Conservation (phyloP, 176 grass and related monocot genomes). For the Zoysia pacifica region DNA sequence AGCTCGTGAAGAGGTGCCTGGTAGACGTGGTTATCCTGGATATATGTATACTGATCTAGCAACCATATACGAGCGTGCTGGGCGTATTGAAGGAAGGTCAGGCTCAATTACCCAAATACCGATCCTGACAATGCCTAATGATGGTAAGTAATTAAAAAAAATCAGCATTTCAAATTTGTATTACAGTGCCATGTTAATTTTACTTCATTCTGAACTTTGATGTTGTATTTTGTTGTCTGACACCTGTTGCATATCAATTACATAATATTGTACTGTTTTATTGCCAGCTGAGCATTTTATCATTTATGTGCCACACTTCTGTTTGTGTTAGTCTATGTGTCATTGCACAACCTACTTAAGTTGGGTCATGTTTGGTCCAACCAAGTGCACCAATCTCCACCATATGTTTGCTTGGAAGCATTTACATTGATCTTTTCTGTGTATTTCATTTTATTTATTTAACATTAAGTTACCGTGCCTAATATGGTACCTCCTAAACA, state of each 20-base stretch:
- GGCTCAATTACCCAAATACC: slow-evolving; percentile 99
- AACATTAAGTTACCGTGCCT: not conserved
- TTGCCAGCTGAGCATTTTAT: not conserved
- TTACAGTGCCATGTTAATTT: not conserved
- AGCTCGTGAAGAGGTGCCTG: slow-evolving; percentile 96
- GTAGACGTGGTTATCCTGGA: slow-evolving; percentile 99
- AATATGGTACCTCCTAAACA: slow-evolving; percentile 36
- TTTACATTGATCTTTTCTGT: not conserved
- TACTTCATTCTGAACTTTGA: not conserved
- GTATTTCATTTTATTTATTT: slow-evolving; percentile 8
- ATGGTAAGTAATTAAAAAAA: slow-evolving; percentile 54
- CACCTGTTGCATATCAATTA: not conserved
- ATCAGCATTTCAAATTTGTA: not conserved
- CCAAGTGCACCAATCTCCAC: not conserved
- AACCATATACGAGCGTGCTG: slow-evolving; percentile 99
- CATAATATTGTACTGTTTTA: not conserved
- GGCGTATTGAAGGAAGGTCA: slow-evolving; percentile 96
- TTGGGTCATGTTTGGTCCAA: not conserved
- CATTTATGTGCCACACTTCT: slow-evolving; percentile 6
- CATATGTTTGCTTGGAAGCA: not conserved
- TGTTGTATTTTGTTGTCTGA: not conserved
- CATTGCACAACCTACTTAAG: not conserved
- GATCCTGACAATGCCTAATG: slow-evolving; percentile 99
- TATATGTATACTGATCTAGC: slow-evolving; percentile 99
- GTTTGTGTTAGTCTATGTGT: not conserved